Conservation (phyloP, 148 eudicot species). For the Fagopyrum esculentum region DNA sequence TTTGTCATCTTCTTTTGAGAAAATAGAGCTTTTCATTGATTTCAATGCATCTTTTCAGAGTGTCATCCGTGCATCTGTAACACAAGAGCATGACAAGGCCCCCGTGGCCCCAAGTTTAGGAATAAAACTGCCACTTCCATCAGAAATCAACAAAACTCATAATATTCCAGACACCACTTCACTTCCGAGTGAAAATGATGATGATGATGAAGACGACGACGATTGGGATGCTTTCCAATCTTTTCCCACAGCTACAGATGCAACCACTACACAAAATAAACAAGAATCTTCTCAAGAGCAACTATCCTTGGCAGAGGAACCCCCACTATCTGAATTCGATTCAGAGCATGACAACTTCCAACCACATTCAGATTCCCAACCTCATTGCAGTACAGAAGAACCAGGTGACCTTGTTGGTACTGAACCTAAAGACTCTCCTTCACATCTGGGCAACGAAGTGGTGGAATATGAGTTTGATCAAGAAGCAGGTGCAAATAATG, state of each 20-base stretch:
- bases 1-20: background rate
- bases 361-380: conserved; percentile 7
- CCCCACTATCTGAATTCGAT: conserved; percentile 22
- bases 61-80: conserved; percentile 83
- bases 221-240: conserved; percentile 99
- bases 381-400: conserved; percentile 15
- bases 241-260: conserved; percentile 61
- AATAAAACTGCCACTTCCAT: conserved; percentile 66
- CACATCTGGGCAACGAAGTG: conserved; percentile 9
- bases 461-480: conserved; percentile 11
- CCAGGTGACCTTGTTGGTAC: conserved; percentile 6
- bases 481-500: conserved; percentile 8
- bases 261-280: conserved; percentile 24
- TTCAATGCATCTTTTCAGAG: conserved; percentile 36
- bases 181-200: conserved; percentile 16
- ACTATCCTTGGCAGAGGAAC: conserved; percentile 17
- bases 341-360: conserved; percentile 18
- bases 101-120: conserved; percentile 39
- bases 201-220: conserved; percentile 35
- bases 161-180: conserved; percentile 21
- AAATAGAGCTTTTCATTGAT: background rate
- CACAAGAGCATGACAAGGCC: conserved; percentile 56
- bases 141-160: conserved; percentile 31
- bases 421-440: conserved; percentile 10
- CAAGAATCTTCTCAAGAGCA: conserved; percentile 16